Evolutionary conservation across 257 asterid species (phyloP).

Genomic region (Primulina tabacum): DNA sequence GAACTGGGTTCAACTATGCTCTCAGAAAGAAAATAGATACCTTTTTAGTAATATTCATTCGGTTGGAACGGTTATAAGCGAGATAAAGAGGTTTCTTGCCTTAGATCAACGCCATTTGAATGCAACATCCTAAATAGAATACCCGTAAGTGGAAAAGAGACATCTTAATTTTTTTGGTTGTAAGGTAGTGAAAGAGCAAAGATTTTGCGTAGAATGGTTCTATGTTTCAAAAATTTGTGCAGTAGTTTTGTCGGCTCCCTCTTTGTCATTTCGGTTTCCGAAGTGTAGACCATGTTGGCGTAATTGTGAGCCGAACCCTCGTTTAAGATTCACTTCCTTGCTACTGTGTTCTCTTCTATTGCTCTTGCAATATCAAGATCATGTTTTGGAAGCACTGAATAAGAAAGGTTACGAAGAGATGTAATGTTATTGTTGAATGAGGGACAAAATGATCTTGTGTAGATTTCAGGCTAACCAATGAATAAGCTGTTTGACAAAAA

Average conservation of each 20-base stretch:
- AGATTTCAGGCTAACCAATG: neutral
- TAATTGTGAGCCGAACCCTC: neutral
- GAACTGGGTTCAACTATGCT: neutral
- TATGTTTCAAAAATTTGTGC: neutral
- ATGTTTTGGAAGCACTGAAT: neutral
- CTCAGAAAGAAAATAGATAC: neutral
- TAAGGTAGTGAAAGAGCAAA: neutral
- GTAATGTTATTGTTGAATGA: neutral
- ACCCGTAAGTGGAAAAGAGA: neutral
- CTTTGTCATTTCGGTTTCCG: neutral
- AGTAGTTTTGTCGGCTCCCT: neutral
- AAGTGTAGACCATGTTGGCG: neutral
- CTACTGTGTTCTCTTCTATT: neutral
- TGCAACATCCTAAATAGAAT: neutral
- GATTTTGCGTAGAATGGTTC: neutral
- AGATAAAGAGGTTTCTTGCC: neutral
- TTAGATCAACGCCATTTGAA: too few species aligned
- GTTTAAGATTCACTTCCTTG: neutral
- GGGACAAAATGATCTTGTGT: neutral
- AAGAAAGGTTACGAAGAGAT: neutral
- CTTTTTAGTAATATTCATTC: too few species aligned
- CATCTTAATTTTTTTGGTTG: neutral
- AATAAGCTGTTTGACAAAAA: neutral
- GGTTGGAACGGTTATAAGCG: neutral
- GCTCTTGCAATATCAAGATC: neutral